Base-by-base conservation (phyloP, 2,329 filamentous ascomycete species). In the Verticillium alfalfae region DNA sequence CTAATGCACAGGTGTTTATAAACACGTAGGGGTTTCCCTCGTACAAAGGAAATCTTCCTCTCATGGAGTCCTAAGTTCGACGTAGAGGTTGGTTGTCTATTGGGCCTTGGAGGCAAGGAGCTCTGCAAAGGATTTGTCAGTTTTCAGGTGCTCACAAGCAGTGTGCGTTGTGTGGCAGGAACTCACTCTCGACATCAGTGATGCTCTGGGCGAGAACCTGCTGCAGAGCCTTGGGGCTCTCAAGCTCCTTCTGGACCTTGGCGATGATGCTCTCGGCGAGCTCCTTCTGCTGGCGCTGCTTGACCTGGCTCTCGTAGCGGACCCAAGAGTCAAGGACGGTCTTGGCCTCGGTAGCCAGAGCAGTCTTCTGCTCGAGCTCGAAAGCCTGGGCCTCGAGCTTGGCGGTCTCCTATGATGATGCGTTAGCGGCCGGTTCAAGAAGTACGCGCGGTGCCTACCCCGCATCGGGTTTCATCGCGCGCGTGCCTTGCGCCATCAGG, bases 211-310 rank as follows among this genome's bases (percentile, higher is more conserved):
- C 90, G 71, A 99, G 88, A 73, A 99, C 97, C 84, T 97, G 93
- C 85, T 97, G 92, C 72, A 99, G 88, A 69, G 89, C 86, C 88
- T 93, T 98, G 78, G 96, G 95, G 86, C 91, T 97, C 86, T 97
- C 92, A 63, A 99, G 88, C 86, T 98, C 94, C 88, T 98, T 98
- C 80, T 91, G 89, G 76, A 98, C 95, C 88, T 97, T 99, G 84
- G 90, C 88, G 73, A 99, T 98, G 79, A 99, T 84, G 78, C 82
- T 87, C 76, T 96, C 88, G 67, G 95, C 92, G 68, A 99, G 88
- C 86, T 99, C 95, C 80, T 86, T 89, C 87, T 99, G 95, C 85
- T 99, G 93, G 78, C 95, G 90, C 84, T 94, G 90, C 91, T 98
- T 99, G 75, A 99, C 93, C 85, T 98, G 95, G 72, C 91, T 84